phyloP scores from a whole-genome alignment of 805 yeast species.

The Ogataea siamensis region DNA sequence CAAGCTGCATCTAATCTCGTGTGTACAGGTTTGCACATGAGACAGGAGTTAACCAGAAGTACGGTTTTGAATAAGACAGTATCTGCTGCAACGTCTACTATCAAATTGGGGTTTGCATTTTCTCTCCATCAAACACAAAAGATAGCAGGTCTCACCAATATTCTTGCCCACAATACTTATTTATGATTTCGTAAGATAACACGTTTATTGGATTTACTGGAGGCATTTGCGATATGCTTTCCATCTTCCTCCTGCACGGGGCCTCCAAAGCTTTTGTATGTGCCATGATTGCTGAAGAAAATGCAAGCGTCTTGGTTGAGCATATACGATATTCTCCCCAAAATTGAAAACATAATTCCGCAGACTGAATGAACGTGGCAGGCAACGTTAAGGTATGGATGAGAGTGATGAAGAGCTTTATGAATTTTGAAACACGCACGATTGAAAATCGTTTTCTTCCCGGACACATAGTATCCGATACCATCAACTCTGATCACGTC shows the following conservation, averaged over 20 bases:
- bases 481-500: not conserved
- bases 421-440: not conserved
- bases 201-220: not conserved
- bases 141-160: not conserved
- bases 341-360: not conserved
- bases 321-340: not conserved
- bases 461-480: not conserved
- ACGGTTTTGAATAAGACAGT: too few relatives aligned
- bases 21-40: slow-evolving; percentile 13
- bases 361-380: slow-evolving; percentile 1
- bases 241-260: not conserved
- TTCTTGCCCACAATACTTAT: not conserved
- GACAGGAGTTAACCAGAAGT: slow-evolving; percentile 14
- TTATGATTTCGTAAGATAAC: not conserved
- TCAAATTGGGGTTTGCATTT: not conserved
- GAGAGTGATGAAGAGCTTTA: not conserved
- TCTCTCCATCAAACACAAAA: not conserved
- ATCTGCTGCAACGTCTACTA: too few relatives aligned
- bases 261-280: not conserved
- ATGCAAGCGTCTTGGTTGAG: not conserved
- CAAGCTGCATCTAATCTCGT: slow-evolving; percentile 3
- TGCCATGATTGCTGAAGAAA: not conserved
- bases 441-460: not conserved
- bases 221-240: not conserved
- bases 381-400: not conserved